Evolutionary conservation across 2,329 filamentous ascomycete genomes (phyloP).

Genomic region (Arthrobotrys iridis): DNA sequence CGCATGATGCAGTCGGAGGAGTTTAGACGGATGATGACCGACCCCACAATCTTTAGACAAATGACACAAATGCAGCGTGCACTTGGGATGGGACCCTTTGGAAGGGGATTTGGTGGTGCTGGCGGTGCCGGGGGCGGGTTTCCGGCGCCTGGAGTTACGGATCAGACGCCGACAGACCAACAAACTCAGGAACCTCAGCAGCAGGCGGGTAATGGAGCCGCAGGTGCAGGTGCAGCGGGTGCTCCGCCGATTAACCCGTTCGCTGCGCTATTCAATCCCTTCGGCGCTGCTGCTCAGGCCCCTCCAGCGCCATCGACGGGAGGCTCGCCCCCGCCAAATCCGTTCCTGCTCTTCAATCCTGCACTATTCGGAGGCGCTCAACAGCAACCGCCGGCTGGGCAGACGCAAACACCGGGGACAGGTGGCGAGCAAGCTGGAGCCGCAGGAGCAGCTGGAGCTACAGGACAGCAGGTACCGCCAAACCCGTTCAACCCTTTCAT

Average conservation of each 20-base stretch:
- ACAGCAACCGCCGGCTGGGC: conserved; percentile 59
- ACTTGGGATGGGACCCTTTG: conserved; percentile 65
- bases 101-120: conserved; percentile 61
- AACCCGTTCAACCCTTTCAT: conserved; percentile 66
- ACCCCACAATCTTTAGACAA: conserved; percentile 82
- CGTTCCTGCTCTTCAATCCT: conserved; percentile 42
- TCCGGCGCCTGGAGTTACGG: conserved; percentile 89
- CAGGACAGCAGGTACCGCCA: conserved; percentile 59
- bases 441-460: conserved; percentile 55
- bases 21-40: conserved; percentile 91
- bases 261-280: conserved; percentile 67
- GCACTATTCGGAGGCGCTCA: conserved; percentile 56
- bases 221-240: conserved; percentile 29
- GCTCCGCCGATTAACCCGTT: conserved; percentile 68
- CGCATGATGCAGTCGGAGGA: conserved; percentile 88
- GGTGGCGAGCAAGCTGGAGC: neutral
- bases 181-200: conserved; percentile 60
- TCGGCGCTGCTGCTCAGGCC: conserved; percentile 56
- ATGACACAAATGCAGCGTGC: conserved; percentile 84
- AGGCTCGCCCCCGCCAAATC: conserved; percentile 52
- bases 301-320: conserved; percentile 58
- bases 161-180: conserved; percentile 75
- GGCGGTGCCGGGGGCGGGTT: conserved; percentile 70
- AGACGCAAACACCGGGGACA: conserved; percentile 52
- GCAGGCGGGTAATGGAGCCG: conserved; percentile 20